Percentiles rank a stretch among this genome's conserved stretches.
phyloP scores from a whole-genome alignment of 2,329 filamentous ascomycete species.

The Beauveria sp. region DNA sequence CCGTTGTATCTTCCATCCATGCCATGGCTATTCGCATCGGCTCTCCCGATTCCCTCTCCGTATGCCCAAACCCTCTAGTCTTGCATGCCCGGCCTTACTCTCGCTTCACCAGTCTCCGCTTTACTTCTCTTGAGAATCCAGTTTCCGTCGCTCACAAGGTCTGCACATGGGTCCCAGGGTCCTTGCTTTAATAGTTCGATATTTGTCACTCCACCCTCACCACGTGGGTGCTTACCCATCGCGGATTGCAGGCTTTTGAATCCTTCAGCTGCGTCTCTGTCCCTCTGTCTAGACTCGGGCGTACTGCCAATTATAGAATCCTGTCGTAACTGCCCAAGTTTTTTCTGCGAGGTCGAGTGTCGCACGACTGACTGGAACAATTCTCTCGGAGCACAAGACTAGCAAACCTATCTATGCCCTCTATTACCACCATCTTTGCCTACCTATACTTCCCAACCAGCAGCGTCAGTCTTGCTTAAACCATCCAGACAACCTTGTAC shows the following conservation, averaged over 20 bases:
- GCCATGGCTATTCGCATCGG: neutral
- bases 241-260: slow-evolving; percentile 6
- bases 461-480: neutral
- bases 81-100: neutral
- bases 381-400: neutral
- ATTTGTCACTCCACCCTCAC: neutral
- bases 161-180: neutral
- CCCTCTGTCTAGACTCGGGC: neutral
- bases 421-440: neutral
- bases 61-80: neutral
- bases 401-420: neutral
- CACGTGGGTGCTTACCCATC: slow-evolving; percentile 7
- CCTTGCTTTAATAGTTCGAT: neutral
- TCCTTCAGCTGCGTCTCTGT: neutral
- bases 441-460: neutral
- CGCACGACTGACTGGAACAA: neutral
- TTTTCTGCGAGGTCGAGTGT: neutral
- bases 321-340: neutral
- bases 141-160: neutral
- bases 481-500: neutral
- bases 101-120: neutral
- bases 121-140: neutral
- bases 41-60: neutral
- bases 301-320: neutral
- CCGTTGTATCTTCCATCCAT: neutral